Conservation (phyloP, 1,284 basidiomycete species). For the Cryptococcus sp. region DNA sequence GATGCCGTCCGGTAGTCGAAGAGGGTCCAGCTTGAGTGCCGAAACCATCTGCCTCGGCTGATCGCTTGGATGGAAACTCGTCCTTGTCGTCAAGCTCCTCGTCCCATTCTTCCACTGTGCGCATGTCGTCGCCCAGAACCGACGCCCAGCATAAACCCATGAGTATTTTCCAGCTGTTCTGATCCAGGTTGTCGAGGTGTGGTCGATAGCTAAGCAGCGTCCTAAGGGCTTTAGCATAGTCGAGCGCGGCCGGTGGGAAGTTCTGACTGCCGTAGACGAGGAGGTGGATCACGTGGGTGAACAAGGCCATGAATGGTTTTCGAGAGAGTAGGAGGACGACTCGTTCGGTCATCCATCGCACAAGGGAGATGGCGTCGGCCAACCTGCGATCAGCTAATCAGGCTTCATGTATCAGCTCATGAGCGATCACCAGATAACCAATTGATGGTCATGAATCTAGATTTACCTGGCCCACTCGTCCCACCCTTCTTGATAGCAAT, state of each 20-base stretch:
- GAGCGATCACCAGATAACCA: background rate
- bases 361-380: slow-evolving; percentile 36
- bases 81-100: slow-evolving; percentile 8
- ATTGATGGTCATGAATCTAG: no score
- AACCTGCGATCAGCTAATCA: slow-evolving; percentile 26
- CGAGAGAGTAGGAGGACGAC: slow-evolving; percentile 36
- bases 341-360: slow-evolving; percentile 41
- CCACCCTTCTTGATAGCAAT: slow-evolving; percentile 57
- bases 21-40: slow-evolving; percentile 7
- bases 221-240: slow-evolving; percentile 78
- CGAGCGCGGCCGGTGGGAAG: slow-evolving; percentile 67
- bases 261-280: slow-evolving; percentile 63
- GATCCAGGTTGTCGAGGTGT: slow-evolving; percentile 75
- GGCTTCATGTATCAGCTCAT: background rate
- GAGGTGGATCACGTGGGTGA: slow-evolving; percentile 68
- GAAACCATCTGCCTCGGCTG: background rate
- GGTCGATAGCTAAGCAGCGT: slow-evolving; percentile 65
- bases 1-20: background rate
- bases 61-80: slow-evolving; percentile 2
- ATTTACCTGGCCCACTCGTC: slow-evolving; percentile 32
- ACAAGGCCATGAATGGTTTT: slow-evolving; percentile 51
- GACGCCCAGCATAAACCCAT: slow-evolving; percentile 74
- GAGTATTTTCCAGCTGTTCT: slow-evolving; percentile 66
- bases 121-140: slow-evolving; percentile 66
- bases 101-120: slow-evolving; percentile 41